Percentiles rank a stretch among this genome's conserved stretches.
Evolutionary conservation across 2,329 filamentous ascomycete genomes (phyloP).

Genomic region (Fusarium sp.): DNA sequence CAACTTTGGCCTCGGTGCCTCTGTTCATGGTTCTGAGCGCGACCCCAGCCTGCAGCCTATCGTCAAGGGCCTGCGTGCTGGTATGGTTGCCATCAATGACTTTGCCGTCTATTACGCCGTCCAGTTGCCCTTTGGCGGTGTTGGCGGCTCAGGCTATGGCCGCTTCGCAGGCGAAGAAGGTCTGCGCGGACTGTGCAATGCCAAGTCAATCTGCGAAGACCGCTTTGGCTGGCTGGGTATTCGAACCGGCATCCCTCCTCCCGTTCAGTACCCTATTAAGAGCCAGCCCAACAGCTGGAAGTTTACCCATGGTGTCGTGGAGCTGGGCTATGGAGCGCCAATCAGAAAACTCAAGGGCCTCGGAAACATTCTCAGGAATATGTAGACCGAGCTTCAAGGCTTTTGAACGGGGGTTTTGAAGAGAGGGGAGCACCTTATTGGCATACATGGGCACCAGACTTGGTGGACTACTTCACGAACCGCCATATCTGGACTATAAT

Average conservation of each 20-base stretch:
- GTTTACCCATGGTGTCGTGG: constrained; percentile 70
- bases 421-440: neutral
- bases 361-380: constrained; percentile 57
- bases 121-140: constrained; percentile 92
- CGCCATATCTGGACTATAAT: neutral
- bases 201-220: constrained; percentile 88
- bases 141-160: constrained; percentile 90
- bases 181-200: constrained; percentile 83
- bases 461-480: neutral
- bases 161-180: constrained; percentile 93
- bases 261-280: constrained; percentile 82
- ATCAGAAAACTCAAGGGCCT: constrained; percentile 55
- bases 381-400: constrained; percentile 40
- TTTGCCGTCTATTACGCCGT: constrained; percentile 95
- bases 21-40: constrained; percentile 80
- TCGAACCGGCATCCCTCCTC: constrained; percentile 81
- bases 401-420: neutral
- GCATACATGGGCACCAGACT: neutral
- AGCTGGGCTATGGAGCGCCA: constrained; percentile 66
- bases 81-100: constrained; percentile 96
- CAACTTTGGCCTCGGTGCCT: constrained; percentile 85
- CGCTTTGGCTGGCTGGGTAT: constrained; percentile 69
- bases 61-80: constrained; percentile 76
- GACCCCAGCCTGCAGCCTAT: constrained; percentile 71
- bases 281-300: constrained; percentile 72